These are phyloP conservation scores for Salvia splendens DNA, from an alignment of 257 asterid genomes.

Conservation along the genomic window DNA sequence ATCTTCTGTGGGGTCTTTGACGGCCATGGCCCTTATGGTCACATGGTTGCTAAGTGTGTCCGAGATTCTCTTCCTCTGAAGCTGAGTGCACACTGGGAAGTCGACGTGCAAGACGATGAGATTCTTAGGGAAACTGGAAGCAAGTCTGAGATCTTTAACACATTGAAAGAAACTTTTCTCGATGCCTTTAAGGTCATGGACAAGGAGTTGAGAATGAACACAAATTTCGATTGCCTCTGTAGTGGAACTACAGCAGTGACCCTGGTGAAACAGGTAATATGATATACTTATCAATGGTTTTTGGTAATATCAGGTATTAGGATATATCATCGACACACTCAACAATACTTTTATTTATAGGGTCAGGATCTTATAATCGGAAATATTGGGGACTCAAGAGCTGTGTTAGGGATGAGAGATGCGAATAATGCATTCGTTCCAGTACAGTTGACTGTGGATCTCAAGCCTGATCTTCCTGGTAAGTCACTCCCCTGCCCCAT, in stretches of 20 bases:
- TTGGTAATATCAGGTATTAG: slow-evolving; percentile 23
- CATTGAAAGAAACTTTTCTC: slow-evolving; percentile 63
- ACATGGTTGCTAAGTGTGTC: slow-evolving; percentile 83
- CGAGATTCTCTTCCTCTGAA: slow-evolving; percentile 84
- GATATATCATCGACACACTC: slow-evolving; percentile 15
- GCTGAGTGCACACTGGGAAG: slow-evolving; percentile 72
- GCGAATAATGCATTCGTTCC: slow-evolving; percentile 55
- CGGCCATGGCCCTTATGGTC: slow-evolving; percentile 92
- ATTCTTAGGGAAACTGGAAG: slow-evolving; percentile 53
- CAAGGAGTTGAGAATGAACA: slow-evolving; percentile 62
- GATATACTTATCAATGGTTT: slow-evolving; percentile 2
- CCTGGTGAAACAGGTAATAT: slow-evolving; percentile 71
- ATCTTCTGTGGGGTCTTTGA: slow-evolving; percentile 88
- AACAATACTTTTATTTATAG: slow-evolving; percentile 37
- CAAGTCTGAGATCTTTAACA: slow-evolving; percentile 49
- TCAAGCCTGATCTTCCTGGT: slow-evolving; percentile 93
- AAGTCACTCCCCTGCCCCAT: not conserved
- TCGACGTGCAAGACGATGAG: slow-evolving; percentile 47
- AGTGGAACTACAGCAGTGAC: slow-evolving; percentile 93
- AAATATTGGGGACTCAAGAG: slow-evolving; percentile 86
- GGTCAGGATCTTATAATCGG: slow-evolving; percentile 77
- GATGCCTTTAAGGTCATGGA: slow-evolving; percentile 85
- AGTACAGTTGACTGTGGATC: slow-evolving; percentile 85
- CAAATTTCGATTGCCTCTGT: slow-evolving; percentile 74
- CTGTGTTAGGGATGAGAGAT: slow-evolving; percentile 71